Evolutionary conservation across 1,284 basidiomycete species (phyloP), one percentile per base, ranked within the genome.

Genomic region (Termitomyces sp.): DNA sequence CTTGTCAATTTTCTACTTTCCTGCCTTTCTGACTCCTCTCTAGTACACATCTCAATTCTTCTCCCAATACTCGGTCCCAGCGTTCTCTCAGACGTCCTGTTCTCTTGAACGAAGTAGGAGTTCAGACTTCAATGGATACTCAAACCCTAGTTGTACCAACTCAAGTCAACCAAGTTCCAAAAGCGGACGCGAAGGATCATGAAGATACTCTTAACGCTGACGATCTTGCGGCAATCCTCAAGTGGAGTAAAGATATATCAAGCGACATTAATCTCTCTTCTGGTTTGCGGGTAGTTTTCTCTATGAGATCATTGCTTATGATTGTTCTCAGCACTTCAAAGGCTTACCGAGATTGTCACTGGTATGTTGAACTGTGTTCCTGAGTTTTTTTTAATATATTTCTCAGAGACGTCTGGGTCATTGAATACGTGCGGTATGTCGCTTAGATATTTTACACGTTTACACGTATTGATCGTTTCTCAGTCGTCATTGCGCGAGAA

Each of bases 181-280:
- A 68, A 48, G 52, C 64, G 37, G 71, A 74, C 42, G 58, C 66
- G 6, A 70, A 80, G 35, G 81, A 82, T 45, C 70, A 74, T 58
- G 80, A 83, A 54, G 74, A 77, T 2, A 75, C 72, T 13, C 62
- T 86, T 39, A 74, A 73, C 47, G 81, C 81, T 18, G 70, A 77
- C 40, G 82, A 85, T 61, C 67, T 84, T 18, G 79, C 78, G 37
- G 79, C 80, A 0, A 84, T 85, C 46, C 70, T 85, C 35, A 83
- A 80, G 57, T 86, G 83, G 80, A 85, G 82, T 60, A 82, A 83
- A 62, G 83, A 85, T 53, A 86, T 88, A 18, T 84, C 84, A 0
- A 79, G 81, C 37, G 83, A 86, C 63, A 85, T 86, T 43, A 84
- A 85, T 59, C 64, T 88, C 26, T 79, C 77, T 33, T 79, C 79